Conservation (phyloP, 345 rosid genomes). For the Hevea brasiliensis region DNA sequence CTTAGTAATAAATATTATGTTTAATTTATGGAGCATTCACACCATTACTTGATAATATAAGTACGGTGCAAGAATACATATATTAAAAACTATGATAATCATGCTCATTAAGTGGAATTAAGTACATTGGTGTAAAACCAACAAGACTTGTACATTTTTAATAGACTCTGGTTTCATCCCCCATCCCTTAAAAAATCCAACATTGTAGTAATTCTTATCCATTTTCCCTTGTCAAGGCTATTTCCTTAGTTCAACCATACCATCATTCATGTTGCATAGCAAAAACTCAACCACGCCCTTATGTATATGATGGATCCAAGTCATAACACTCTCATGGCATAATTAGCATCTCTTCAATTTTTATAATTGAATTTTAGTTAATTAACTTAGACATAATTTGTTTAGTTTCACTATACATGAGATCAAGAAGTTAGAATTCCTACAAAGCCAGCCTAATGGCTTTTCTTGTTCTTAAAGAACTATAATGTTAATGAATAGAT, state of each 20-base stretch:
- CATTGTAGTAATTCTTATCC: no score
- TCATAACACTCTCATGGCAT: no score
- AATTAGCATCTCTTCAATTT: not conserved
- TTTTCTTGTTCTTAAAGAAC: not conserved
- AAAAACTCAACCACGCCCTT: no score
- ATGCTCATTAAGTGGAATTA: not conserved
- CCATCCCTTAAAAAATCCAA: not conserved
- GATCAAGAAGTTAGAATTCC: not conserved
- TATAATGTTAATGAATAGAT: not conserved
- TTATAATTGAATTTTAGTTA: not conserved
- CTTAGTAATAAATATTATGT: not conserved
- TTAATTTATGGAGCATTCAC: not conserved
- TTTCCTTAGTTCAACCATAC: not conserved
- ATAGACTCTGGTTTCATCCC: not conserved
- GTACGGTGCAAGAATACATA: not conserved
- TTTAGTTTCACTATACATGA: not conserved
- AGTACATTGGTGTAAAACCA: not conserved
- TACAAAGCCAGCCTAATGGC: not conserved
- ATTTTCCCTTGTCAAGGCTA: not conserved
- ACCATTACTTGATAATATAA: not conserved
- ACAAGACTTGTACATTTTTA: not conserved
- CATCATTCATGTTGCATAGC: not conserved
- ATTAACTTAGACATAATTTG: not conserved
- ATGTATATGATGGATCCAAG: no score
- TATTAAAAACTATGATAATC: not conserved